A percentile compares a stretch with the other conserved stretches of the same genome.
phyloP scores from a whole-genome alignment of 2,329 filamentous ascomycete genomes.

The Calonectria montana region DNA sequence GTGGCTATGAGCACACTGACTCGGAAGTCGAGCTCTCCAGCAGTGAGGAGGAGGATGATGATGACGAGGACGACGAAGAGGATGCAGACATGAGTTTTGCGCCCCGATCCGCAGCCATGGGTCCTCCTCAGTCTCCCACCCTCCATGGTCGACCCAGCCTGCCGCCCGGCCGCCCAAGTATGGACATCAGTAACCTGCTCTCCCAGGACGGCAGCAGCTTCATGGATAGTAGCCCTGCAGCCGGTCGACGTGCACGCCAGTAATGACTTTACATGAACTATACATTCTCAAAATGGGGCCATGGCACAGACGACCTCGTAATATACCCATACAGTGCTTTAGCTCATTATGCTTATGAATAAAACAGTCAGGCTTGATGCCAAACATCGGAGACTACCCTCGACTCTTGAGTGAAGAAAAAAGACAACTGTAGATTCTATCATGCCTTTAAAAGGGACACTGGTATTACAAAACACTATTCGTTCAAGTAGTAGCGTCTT shows the following conservation, averaged over 20 bases:
- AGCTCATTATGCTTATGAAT: background rate
- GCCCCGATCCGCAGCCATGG: constrained; percentile 49
- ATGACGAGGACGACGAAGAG: constrained; percentile 45
- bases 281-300: constrained; percentile 1
- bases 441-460: background rate
- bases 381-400: too few relatives aligned
- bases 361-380: background rate
- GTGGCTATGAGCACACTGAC: constrained; percentile 82
- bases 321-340: constrained; percentile 32
- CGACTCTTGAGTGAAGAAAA: background rate
- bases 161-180: constrained; percentile 55
- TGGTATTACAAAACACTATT: constrained; percentile 26
- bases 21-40: constrained; percentile 73
- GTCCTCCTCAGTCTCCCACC: constrained; percentile 53
- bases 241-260: constrained; percentile 51
- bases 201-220: constrained; percentile 69
- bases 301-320: constrained; percentile 27
- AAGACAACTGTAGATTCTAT: constrained; percentile 6
- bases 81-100: constrained; percentile 52
- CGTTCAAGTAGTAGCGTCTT: background rate
- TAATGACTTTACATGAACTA: constrained; percentile 27
- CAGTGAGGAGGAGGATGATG: constrained; percentile 56
- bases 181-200: constrained; percentile 68
- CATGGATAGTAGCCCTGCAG: constrained; percentile 64
- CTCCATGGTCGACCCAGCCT: constrained; percentile 44